Evolutionary conservation across 192 early-diverging fungal genomes (phyloP).

Genomic region (Gaertneriomyces semiglobifer): DNA sequence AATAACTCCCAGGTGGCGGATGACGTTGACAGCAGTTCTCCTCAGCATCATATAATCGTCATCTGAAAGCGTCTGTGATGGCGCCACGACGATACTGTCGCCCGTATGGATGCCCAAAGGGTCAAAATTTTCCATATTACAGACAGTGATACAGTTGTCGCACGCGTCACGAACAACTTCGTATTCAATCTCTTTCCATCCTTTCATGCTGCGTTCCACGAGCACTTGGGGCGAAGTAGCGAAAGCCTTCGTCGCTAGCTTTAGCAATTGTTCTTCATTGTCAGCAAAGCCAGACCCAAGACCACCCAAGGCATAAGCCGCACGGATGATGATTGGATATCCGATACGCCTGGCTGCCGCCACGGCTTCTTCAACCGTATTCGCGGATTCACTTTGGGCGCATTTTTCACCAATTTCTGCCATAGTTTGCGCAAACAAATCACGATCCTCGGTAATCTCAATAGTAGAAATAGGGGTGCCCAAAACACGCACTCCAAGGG

Average conservation of each 20-base stretch:
- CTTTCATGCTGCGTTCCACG: constrained; percentile 96
- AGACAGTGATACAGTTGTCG: constrained; percentile 99
- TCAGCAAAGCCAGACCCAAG: constrained; percentile 96
- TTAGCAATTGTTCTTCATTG: constrained; percentile 76
- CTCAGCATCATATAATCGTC: constrained; percentile 99
- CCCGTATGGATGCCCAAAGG: constrained; percentile 99
- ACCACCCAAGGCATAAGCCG: constrained; percentile 94
- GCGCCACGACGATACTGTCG: constrained; percentile 97
- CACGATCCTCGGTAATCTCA: constrained; percentile 96
- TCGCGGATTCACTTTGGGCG: constrained; percentile 81
- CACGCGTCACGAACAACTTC: constrained; percentile 93
- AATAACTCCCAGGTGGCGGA: constrained; percentile 96
- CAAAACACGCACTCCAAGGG: constrained; percentile 82
- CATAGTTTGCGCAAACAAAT: constrained; percentile 85
- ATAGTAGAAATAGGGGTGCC: constrained; percentile 94
- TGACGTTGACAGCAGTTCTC: constrained; percentile 91
- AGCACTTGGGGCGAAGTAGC: constrained; percentile 90
- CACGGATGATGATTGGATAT: constrained; percentile 94
- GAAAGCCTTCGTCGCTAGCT: constrained; percentile 83
- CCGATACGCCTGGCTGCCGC: constrained; percentile 83
- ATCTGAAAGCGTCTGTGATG: constrained; percentile 93
- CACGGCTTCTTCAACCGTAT: constrained; percentile 79
- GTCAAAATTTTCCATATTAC: constrained; percentile 99
- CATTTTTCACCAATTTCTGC: constrained; percentile 86
- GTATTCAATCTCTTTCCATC: constrained; percentile 99